Evolutionary conservation across 345 rosid genomes (phyloP).

Genomic region (Populus davidiana): DNA sequence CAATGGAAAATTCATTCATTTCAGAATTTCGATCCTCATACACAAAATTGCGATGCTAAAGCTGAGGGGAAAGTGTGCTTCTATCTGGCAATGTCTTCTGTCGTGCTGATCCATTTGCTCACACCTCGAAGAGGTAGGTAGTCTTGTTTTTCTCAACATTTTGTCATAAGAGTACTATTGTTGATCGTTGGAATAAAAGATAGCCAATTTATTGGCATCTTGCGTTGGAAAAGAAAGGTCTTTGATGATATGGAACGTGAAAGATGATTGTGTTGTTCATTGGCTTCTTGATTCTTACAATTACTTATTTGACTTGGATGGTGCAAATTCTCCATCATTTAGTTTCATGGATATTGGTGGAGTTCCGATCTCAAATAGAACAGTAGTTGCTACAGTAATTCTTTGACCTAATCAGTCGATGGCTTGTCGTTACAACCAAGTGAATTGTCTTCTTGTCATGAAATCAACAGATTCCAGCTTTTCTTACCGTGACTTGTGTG

Average conservation of each 20-base stretch:
- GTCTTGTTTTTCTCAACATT: slow-evolving; percentile 9
- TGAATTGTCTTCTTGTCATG: not conserved
- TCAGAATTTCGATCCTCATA: slow-evolving; percentile 15
- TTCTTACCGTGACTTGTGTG: not conserved
- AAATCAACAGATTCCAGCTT: not conserved
- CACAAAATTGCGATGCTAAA: not conserved
- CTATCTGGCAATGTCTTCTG: not conserved
- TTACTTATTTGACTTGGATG: not conserved
- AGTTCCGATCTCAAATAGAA: not conserved
- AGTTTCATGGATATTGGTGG: not conserved
- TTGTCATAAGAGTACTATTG: not conserved
- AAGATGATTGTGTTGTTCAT: not conserved
- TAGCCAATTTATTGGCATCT: not conserved
- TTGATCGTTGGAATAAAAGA: slow-evolving; percentile 5
- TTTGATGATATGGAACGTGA: not conserved
- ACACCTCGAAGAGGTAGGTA: slow-evolving; percentile 21
- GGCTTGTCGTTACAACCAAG: not conserved
- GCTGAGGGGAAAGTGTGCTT: slow-evolving; percentile 9
- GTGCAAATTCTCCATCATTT: not conserved
- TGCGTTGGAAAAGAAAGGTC: not conserved
- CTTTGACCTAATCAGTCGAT: not conserved
- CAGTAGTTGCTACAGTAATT: not conserved
- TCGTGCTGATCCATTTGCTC: slow-evolving; percentile 4
- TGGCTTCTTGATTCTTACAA: not conserved
- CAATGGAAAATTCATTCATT: slow-evolving; percentile 31